A percentile compares a stretch with the other conserved stretches of the same genome.
Evolutionary conservation across 257 asterid species (phyloP).

Genomic region (Solanum pinnatisectum): DNA sequence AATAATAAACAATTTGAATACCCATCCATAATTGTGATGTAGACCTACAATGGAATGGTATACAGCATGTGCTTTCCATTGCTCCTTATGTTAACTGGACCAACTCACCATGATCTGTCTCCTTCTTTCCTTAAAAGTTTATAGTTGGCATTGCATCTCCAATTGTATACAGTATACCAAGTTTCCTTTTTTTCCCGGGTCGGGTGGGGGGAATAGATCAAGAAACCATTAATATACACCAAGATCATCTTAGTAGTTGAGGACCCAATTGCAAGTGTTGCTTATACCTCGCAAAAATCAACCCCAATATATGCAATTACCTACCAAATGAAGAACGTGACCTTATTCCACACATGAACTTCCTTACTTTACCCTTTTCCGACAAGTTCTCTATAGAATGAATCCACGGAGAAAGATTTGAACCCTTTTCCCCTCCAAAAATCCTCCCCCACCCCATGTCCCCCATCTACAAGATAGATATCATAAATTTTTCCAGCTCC

Average conservation of each 20-base stretch:
- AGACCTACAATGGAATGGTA: background rate
- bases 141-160: background rate
- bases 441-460: background rate
- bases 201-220: background rate
- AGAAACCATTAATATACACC: background rate
- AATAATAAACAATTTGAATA: background rate
- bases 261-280: background rate
- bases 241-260: background rate
- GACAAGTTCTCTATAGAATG: background rate
- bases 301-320: background rate
- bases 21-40: background rate
- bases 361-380: background rate
- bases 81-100: background rate
- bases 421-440: background rate
- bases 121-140: background rate
- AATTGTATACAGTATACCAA: background rate
- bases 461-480: background rate
- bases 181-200: background rate
- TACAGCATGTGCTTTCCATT: background rate
- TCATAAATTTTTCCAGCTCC: background rate
- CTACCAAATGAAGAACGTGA: background rate
- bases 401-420: background rate
- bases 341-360: background rate
- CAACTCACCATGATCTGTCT: background rate
- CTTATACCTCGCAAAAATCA: background rate